phyloP scores from a whole-genome alignment of 1,139 yeast species.

The Kluyveromyces sp. region DNA sequence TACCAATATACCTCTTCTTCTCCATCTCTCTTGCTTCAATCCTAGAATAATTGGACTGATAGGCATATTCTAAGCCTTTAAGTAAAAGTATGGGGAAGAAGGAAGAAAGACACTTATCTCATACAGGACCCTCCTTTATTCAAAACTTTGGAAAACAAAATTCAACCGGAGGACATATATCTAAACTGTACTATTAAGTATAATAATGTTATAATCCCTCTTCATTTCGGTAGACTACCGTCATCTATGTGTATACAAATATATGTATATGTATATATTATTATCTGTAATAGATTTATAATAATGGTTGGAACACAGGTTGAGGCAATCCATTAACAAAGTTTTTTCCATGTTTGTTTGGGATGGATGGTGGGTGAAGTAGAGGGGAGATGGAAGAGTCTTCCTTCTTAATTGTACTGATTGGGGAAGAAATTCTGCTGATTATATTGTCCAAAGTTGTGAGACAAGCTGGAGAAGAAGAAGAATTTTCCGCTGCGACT shows the following conservation, averaged over 20 bases:
- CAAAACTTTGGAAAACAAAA: too few species aligned
- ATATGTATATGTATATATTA: background rate
- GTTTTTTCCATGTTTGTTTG: constrained; percentile 11
- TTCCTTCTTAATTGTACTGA: constrained; percentile 3
- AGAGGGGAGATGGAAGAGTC: background rate
- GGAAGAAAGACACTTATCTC: too few species aligned
- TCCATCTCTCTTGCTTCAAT: too few species aligned
- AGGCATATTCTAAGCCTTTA: too few species aligned
- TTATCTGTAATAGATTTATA: constrained; percentile 6
- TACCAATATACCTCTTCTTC: too few species aligned
- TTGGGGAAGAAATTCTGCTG: constrained; percentile 17
- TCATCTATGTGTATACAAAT: background rate
- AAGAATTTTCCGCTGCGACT: constrained; percentile 7
- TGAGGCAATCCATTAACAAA: constrained; percentile 26
- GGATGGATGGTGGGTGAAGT: constrained; percentile 7
- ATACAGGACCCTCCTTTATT: too few species aligned
- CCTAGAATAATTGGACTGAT: too few species aligned
- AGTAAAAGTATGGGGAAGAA: too few species aligned
- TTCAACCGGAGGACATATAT: too few species aligned
- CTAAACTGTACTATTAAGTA: too few species aligned
- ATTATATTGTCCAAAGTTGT: constrained; percentile 20
- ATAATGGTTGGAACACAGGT: constrained; percentile 26
- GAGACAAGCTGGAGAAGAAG: constrained; percentile 8
- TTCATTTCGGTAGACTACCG: too few species aligned
- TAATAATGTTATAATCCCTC: too few species aligned